Evolutionary conservation across 108 stramenopile species (phyloP).

Genomic region (Nitzschia inconspicua): DNA sequence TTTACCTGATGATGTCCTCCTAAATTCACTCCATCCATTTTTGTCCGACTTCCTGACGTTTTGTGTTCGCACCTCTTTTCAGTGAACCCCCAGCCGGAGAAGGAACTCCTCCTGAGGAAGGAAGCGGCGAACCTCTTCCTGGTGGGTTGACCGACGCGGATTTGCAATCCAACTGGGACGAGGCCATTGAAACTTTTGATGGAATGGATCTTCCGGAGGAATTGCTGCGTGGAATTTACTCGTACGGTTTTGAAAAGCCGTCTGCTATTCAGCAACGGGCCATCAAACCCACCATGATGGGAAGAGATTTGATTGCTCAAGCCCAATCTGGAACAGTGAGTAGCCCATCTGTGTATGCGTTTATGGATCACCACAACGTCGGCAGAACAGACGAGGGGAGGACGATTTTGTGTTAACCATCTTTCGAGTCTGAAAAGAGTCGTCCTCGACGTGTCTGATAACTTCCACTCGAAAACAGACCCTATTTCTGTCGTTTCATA

Average conservation of each 20-base stretch:
- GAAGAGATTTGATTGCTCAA: conserved; percentile 98
- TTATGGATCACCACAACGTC: neutral
- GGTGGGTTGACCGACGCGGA: conserved; percentile 87
- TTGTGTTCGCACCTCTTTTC: too few relatives aligned
- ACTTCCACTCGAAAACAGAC: conserved; percentile 87
- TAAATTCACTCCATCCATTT: too few relatives aligned
- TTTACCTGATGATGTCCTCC: too few relatives aligned
- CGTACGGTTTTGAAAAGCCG: conserved; percentile 99
- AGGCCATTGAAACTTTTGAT: conserved; percentile 94
- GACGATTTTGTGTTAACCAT: conserved; percentile 85
- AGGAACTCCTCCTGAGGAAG: conserved; percentile 9
- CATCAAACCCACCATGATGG: conserved; percentile 95
- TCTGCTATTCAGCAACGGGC: conserved; percentile 99
- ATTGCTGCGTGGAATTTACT: conserved; percentile 97
- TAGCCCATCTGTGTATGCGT: conserved; percentile 5
- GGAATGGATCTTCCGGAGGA: conserved; percentile 96
- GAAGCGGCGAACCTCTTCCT: conserved; percentile 2
- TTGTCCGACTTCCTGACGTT: neutral
- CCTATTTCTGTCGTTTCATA: conserved; percentile 14
- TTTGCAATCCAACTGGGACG: conserved; percentile 91
- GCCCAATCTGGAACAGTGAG: conserved; percentile 98
- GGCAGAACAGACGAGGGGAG: conserved; percentile 36
- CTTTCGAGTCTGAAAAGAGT: conserved; percentile 99
- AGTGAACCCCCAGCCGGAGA: conserved; percentile 33
- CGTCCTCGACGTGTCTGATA: conserved; percentile 88